Base-by-base conservation (phyloP, 2,329 filamentous ascomycete genomes). In the Moelleriella libera region DNA sequence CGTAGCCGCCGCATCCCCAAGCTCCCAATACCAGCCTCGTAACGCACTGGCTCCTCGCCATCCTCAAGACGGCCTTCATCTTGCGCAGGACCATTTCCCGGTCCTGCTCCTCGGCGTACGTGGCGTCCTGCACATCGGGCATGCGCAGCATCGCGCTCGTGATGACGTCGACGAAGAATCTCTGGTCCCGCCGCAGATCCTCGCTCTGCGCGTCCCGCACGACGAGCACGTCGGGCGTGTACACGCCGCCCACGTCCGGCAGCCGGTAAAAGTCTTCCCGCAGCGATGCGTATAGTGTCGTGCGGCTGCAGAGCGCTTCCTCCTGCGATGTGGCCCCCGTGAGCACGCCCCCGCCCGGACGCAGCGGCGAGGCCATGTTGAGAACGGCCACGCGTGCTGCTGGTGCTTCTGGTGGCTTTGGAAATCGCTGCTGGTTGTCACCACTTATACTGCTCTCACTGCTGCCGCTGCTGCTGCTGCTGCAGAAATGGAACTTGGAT, bases 1-100 rank as follows among this genome's bases (percentile, higher is more conserved):
- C 77, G 49, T 80, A 78, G 0, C 76, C 76, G 3, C 79, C 79
- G 50, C 78, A 82, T 0, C 80, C 80, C 77, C 78, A 82, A 0
- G 79, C 78, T 0, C 80, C 80, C 0, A 83, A 63, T 0, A 83
- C 73, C 0, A 82, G 54, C 48, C 63, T 70, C 39, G 61, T 65
- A 4, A 66, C 65, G 0, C 72, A 70, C 49, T 68, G 70, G 1
- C 61, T 55, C 7, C 65, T 58, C 2, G 68, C 65, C 5, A 82
- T 70, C 1, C 76, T 66, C 58, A 83, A 55, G 1, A 81, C 76
- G 5, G 67, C 68, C 30, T 67, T 66, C 70, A 83, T 82, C 60
- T 82, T 82, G 6, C 61, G 60, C 30, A 69, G 54, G 0, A 69
- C 69, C 7, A 74, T 51, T 40, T 76, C 74, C 2, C 72, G 63